Conservation (phyloP, 768 basidiomycete species). For the Pleurotus salmoneostramineus region DNA sequence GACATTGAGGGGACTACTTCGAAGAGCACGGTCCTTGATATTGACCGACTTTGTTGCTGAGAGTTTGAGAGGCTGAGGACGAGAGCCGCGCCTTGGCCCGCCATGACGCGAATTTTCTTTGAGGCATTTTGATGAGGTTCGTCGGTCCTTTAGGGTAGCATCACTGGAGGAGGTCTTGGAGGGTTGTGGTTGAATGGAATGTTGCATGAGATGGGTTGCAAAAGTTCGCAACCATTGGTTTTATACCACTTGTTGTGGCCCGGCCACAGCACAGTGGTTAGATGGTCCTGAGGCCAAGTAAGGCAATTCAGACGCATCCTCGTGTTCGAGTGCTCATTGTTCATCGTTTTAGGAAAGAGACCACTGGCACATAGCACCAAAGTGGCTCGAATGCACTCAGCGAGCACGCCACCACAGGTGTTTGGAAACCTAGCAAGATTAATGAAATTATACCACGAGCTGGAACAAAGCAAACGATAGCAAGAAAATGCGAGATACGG, state of each 20-base stretch:
- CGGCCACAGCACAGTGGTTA: neutral
- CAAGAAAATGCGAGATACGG: slow-evolving; percentile 15
- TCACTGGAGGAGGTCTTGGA: neutral
- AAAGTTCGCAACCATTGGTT: neutral
- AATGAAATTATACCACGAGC: neutral
- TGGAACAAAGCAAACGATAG: slow-evolving; percentile 8
- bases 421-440: neutral
- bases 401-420: neutral
- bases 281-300: neutral
- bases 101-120: neutral
- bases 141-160: neutral
- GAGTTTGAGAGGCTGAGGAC: neutral
- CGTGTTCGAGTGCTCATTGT: neutral
- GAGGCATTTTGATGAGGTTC: neutral
- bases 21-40: too few relatives aligned
- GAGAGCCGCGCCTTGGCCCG: neutral
- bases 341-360: neutral
- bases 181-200: neutral
- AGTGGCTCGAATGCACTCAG: neutral
- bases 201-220: neutral
- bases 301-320: neutral
- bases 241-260: neutral
- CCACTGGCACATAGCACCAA: too few relatives aligned
- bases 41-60: neutral
- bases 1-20: too few relatives aligned